phyloP scores from a whole-genome alignment of 495 filamentous ascomycete genomes.

The Recurvomyces mirabilis region DNA sequence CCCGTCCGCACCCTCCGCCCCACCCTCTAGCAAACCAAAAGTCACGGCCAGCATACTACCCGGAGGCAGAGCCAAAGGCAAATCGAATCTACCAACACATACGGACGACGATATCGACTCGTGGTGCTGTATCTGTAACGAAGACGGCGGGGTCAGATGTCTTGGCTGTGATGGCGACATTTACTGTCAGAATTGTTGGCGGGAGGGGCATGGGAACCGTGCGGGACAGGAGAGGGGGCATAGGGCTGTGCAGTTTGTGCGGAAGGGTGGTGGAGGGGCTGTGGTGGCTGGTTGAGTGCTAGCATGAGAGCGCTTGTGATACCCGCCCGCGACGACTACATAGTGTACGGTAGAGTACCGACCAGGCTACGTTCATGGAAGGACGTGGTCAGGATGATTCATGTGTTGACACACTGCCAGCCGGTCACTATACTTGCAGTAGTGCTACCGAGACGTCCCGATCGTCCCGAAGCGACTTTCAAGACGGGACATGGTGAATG shows the following conservation, averaged over 20 bases:
- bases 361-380: too few relatives aligned
- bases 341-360: too few relatives aligned
- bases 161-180: constrained; percentile 52
- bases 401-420: too few relatives aligned
- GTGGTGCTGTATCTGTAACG: constrained; percentile 62
- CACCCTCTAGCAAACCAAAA: constrained; percentile 15
- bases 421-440: too few relatives aligned
- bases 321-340: too few relatives aligned
- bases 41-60: constrained; percentile 4
- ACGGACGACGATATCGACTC: constrained; percentile 53
- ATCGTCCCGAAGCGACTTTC: too few relatives aligned
- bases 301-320: too few relatives aligned
- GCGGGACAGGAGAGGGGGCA: constrained; percentile 19
- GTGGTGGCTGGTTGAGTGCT: constrained; percentile 10
- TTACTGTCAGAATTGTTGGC: constrained; percentile 58
- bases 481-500: too few relatives aligned
- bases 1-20: constrained; percentile 23
- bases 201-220: constrained; percentile 45
- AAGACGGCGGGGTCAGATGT: constrained; percentile 52
- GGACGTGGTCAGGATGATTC: too few relatives aligned
- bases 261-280: constrained; percentile 8
- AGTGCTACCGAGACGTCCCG: too few relatives aligned
- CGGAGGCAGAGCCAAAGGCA: constrained; percentile 22
- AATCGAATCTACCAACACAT: constrained; percentile 29
- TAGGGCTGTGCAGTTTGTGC: constrained; percentile 15